These are phyloP conservation scores for Fraxinus cuspidata DNA, from an alignment of 257 asterid species.

Conservation along the genomic window DNA sequence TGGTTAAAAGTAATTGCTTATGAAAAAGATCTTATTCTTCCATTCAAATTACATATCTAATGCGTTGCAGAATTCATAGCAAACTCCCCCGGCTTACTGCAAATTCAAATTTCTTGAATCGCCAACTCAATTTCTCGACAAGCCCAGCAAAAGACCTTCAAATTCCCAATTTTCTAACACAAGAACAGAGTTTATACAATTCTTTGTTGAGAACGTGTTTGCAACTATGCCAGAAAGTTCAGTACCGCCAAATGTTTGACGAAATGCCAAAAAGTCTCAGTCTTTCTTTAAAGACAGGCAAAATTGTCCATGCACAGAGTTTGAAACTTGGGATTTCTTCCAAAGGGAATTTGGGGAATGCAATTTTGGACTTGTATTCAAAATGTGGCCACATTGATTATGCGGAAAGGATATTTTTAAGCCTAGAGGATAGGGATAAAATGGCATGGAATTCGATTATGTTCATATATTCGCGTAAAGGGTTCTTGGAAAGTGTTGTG, in stretches of 20 bases:
- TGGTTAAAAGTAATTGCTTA: neutral
- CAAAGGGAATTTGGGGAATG: conserved; percentile 54
- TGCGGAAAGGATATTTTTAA: conserved; percentile 51
- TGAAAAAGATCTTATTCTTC: neutral
- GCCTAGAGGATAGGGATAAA: conserved; percentile 53
- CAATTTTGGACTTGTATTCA: conserved; percentile 83
- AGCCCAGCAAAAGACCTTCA: conserved; percentile 20
- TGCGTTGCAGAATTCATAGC: neutral
- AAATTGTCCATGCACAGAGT: conserved; percentile 56
- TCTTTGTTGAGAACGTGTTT: conserved; percentile 43
- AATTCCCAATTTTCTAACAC: conserved; percentile 20
- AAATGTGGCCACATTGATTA: conserved; percentile 67
- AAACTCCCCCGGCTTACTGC: conserved; percentile 26
- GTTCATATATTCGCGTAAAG: conserved; percentile 64
- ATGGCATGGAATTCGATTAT: conserved; percentile 84
- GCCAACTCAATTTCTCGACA: conserved; percentile 39
- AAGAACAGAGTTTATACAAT: conserved; percentile 23
- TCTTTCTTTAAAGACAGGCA: conserved; percentile 43
- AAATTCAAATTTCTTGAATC: conserved; percentile 22
- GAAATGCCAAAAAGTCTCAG: conserved; percentile 52
- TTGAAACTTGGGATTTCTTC: conserved; percentile 52
- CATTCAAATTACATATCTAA: neutral
- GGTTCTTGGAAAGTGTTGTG: conserved; percentile 43
- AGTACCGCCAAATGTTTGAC: conserved; percentile 62
- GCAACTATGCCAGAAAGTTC: conserved; percentile 64